Evolutionary conservation across 257 asterid species (phyloP).

Genomic region (Solanum bukasovii): DNA sequence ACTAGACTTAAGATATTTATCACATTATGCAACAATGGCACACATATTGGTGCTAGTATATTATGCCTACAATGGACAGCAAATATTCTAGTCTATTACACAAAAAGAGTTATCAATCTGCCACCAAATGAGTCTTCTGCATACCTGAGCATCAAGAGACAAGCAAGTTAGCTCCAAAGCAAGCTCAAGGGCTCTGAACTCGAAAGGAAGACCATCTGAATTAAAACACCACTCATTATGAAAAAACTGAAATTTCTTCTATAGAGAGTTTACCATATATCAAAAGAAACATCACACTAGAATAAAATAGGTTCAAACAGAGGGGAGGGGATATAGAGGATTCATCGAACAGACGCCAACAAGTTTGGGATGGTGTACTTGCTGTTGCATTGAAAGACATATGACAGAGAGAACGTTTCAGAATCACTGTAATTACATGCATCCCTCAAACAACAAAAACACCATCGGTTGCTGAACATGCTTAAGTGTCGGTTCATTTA

Average conservation of each 20-base stretch:
- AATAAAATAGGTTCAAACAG: neutral
- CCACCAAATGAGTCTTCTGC: slow-evolving; percentile 9
- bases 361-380: neutral
- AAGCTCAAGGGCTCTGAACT: slow-evolving; percentile 93
- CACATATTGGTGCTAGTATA: neutral
- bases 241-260: neutral
- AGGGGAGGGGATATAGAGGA: neutral
- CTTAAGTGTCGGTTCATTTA: neutral
- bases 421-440: neutral
- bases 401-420: neutral
- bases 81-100: neutral
- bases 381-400: neutral
- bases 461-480: neutral
- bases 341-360: neutral
- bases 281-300: neutral
- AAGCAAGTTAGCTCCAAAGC: slow-evolving; percentile 87
- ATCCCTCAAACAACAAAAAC: neutral
- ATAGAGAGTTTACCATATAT: neutral
- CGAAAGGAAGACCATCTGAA: slow-evolving; percentile 94
- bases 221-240: slow-evolving; percentile 3
- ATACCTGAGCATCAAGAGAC: slow-evolving; percentile 94
- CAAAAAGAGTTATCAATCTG: neutral
- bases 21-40: neutral
- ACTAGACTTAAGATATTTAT: neutral
- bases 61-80: neutral